phyloP scores from a whole-genome alignment of 2,329 filamentous ascomycete species.

The Fusarium humuli region DNA sequence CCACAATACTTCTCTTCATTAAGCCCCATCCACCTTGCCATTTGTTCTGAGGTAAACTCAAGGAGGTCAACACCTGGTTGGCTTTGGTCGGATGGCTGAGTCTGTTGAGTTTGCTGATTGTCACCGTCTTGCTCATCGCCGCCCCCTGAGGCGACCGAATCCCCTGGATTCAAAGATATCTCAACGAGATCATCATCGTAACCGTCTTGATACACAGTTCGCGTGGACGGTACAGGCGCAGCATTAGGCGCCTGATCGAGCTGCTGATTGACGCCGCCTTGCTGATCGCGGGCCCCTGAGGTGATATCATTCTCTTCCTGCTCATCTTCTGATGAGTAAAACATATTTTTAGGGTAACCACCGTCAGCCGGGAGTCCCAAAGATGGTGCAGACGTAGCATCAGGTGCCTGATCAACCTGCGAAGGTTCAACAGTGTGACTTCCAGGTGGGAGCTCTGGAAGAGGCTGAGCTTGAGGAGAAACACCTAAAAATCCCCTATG shows the following conservation, averaged over 20 bases:
- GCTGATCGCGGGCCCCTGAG: background rate
- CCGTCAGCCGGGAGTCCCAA: too few species aligned
- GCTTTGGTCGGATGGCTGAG: background rate
- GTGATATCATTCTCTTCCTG: background rate
- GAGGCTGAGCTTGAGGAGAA: background rate
- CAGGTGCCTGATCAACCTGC: background rate
- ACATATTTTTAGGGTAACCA: too few species aligned
- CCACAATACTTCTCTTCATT: too few species aligned
- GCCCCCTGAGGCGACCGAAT: too few species aligned
- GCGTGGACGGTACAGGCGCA: too few species aligned
- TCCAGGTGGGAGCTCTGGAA: background rate
- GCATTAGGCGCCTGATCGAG: too few species aligned
- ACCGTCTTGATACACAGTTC: too few species aligned
- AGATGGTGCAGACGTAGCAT: background rate
- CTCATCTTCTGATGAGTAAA: too few species aligned
- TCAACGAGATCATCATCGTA: too few species aligned
- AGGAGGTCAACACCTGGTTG: background rate
- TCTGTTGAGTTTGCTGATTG: background rate
- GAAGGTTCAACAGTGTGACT: background rate
- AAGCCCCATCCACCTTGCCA: too few species aligned
- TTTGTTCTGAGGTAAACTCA: too few species aligned
- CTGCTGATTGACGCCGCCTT: background rate
- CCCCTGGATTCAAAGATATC: too few species aligned
- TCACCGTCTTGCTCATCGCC: background rate
- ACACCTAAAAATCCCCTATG: background rate